phyloP scores from a whole-genome alignment of 129 eudicot species.

The Helichrysum umbraculigerum region DNA sequence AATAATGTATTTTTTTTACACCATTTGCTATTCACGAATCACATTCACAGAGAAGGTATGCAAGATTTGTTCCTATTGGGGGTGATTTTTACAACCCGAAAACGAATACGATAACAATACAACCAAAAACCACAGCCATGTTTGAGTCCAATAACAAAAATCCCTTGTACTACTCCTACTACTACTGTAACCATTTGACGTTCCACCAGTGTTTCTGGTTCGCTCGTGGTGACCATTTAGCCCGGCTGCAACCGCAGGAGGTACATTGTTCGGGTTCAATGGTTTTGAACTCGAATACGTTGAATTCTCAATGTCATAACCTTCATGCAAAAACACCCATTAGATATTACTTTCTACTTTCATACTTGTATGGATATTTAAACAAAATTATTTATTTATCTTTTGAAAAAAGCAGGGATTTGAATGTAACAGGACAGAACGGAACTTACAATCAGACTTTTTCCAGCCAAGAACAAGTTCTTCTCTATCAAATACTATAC shows the following conservation, averaged over 20 bases:
- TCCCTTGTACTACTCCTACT: slow-evolving; percentile 14
- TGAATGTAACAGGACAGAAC: slow-evolving; percentile 26
- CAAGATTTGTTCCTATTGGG: neutral
- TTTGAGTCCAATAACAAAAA: slow-evolving; percentile 24
- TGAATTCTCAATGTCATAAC: slow-evolving; percentile 56
- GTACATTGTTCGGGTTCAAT: slow-evolving; percentile 44
- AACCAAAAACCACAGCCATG: slow-evolving; percentile 31
- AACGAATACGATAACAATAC: slow-evolving; percentile 27
- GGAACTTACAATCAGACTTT: slow-evolving; percentile 63
- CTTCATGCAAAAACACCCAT: slow-evolving; percentile 42
- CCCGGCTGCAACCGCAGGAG: slow-evolving; percentile 76
- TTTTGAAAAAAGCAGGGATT: no score
- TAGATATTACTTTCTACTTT: neutral
- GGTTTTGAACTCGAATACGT: slow-evolving; percentile 29
- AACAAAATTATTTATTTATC: no score
- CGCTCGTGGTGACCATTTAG: slow-evolving; percentile 32
- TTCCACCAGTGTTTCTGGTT: slow-evolving; percentile 28
- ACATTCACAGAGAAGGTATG: neutral
- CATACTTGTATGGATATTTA: neutral
- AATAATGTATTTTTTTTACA: neutral
- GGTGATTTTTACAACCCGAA: slow-evolving; percentile 12
- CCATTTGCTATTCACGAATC: slow-evolving; percentile 2
- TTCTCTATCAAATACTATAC: slow-evolving; percentile 87
- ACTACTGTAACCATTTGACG: slow-evolving; percentile 34
- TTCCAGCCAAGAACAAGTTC: slow-evolving; percentile 87